phyloP scores from a whole-genome alignment of 345 rosid genomes.

The Brassica carinata region DNA sequence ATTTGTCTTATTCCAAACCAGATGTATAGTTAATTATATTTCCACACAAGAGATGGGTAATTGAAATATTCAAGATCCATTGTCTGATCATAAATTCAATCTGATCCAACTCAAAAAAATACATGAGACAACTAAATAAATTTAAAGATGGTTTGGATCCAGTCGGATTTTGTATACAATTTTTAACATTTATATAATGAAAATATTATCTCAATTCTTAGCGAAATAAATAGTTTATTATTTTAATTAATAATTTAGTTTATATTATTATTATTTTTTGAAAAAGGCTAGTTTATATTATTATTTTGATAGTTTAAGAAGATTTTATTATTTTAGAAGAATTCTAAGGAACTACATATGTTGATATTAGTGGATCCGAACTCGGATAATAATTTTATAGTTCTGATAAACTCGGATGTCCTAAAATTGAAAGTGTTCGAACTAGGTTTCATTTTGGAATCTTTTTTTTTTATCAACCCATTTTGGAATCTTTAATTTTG shows the following conservation, averaged over 20 bases:
- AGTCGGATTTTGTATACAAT: neutral
- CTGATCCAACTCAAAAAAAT: slow-evolving; percentile 1
- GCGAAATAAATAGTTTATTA: neutral
- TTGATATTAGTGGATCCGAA: neutral
- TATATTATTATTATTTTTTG: too few species aligned
- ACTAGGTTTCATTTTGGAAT: slow-evolving; percentile 23
- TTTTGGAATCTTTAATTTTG: slow-evolving; percentile 5
- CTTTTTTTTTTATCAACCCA: neutral
- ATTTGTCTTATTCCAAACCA: slow-evolving; percentile 22
- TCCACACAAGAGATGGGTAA: neutral
- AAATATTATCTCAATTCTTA: neutral
- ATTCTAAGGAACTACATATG: too few species aligned
- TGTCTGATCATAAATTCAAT: neutral
- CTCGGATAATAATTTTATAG: neutral
- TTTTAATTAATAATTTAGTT: too few species aligned
- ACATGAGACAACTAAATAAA: neutral
- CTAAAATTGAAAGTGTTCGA: neutral
- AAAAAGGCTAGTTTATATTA: too few species aligned
- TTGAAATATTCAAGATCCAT: neutral
- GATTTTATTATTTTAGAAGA: too few species aligned
- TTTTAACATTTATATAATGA: neutral
- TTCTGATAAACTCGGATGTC: neutral
- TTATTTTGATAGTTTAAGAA: too few species aligned
- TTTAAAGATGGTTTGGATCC: neutral
- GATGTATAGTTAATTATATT: neutral